These are phyloP conservation scores for Meira nashicola DNA, from an alignment of 1,284 basidiomycete genomes.

Conservation along the genomic window DNA sequence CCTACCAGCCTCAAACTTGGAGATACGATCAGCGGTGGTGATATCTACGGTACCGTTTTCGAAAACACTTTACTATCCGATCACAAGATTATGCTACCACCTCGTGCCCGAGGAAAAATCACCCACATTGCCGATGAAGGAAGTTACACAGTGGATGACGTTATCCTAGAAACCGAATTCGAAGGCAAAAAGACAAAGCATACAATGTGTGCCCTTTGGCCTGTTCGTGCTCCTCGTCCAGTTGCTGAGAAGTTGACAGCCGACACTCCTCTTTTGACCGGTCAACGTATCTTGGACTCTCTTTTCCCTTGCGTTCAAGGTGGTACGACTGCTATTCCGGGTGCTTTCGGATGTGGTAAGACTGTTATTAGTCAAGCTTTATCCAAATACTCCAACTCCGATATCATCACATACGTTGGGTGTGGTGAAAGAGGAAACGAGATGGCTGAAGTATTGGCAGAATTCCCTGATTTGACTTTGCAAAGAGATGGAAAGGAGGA, in stretches of 20 bases:
- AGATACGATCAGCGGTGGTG: constrained; percentile 93
- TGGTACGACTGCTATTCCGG: constrained; percentile 97
- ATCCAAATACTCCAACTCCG: constrained; percentile 98
- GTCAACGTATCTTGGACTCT: constrained; percentile 94
- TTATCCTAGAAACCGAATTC: constrained; percentile 95
- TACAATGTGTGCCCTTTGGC: constrained; percentile 97
- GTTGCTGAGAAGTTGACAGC: constrained; percentile 91
- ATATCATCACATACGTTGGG: constrained; percentile 98
- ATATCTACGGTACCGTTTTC: constrained; percentile 90
- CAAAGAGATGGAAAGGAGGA: constrained; percentile 84
- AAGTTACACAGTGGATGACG: constrained; percentile 84
- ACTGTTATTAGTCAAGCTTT: constrained; percentile 62
- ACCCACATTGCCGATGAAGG: constrained; percentile 91
- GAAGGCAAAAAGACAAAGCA: constrained; percentile 90
- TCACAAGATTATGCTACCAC: constrained; percentile 95
- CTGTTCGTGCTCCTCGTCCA: constrained; percentile 93
- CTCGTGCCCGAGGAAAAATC: constrained; percentile 89
- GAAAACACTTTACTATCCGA: constrained; percentile 95
- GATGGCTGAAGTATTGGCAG: constrained; percentile 96
- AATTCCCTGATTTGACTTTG: constrained; percentile 94
- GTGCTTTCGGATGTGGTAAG: constrained; percentile 84
- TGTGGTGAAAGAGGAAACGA: constrained; percentile 66
- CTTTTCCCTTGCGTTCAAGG: constrained; percentile 99
- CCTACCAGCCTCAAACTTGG: constrained; percentile 70
- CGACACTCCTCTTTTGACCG: constrained; percentile 85